These are phyloP conservation scores for Paramecium tetraurelia DNA, from an alignment of 73 alveolate species.

Conservation along the genomic window DNA sequence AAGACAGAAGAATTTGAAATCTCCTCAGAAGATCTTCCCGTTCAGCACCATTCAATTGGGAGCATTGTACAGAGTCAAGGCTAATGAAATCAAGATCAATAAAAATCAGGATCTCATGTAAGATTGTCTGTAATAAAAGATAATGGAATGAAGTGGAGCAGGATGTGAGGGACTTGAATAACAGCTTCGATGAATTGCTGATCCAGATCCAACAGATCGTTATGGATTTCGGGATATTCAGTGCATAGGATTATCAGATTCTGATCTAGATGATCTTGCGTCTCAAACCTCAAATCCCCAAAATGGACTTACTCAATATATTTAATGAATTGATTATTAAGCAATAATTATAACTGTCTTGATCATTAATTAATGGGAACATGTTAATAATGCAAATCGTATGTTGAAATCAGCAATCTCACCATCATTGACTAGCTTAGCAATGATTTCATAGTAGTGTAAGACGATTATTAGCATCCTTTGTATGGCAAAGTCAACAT, in stretches of 20 bases:
- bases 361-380: background rate
- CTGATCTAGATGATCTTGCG: background rate
- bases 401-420: background rate
- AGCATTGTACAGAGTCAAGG: background rate
- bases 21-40: background rate
- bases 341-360: background rate
- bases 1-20: background rate
- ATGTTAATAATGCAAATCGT: slow-evolving; percentile 1
- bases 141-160: background rate
- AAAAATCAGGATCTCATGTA: background rate
- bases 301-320: slow-evolving; percentile 11
- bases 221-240: background rate
- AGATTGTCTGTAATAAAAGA: background rate
- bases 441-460: background rate
- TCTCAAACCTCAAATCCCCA: background rate
- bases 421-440: background rate
- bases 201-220: background rate
- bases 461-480: background rate
- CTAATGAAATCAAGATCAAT: background rate
- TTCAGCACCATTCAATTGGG: slow-evolving; percentile 17
- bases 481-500: background rate
- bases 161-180: background rate
- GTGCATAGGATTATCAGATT: background rate
- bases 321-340: slow-evolving; percentile 25
- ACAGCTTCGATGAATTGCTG: background rate